A percentile compares a stretch with the other conserved stretches of the same genome.
These are phyloP conservation scores for Aspergillus panamensis DNA, from an alignment of 495 filamentous ascomycete genomes.

Conservation along the genomic window DNA sequence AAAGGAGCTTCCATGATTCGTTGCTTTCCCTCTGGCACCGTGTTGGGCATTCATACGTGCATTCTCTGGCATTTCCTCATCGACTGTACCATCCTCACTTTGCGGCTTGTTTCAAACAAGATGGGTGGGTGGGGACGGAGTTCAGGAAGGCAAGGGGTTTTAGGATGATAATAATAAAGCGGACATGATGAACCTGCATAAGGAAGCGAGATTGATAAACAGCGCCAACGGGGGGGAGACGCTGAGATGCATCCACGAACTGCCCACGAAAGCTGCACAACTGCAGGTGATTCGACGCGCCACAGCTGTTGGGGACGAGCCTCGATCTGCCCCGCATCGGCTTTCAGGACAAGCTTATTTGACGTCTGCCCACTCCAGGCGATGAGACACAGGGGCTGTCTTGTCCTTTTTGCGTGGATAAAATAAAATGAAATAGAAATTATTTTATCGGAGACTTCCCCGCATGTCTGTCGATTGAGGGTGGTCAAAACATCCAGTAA, in stretches of 20 bases:
- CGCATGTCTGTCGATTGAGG: no score
- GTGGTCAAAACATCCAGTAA: no score
- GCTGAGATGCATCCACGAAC: slow-evolving; percentile 17
- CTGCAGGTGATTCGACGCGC: slow-evolving; percentile 20
- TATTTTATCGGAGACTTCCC: no score
- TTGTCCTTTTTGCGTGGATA: neutral
- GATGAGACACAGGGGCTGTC: slow-evolving; percentile 1
- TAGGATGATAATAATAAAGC: neutral
- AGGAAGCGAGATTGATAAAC: slow-evolving; percentile 14
- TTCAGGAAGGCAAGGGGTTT: neutral
- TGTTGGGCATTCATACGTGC: slow-evolving; percentile 41
- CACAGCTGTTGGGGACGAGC: slow-evolving; percentile 16
- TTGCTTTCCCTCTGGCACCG: slow-evolving; percentile 26
- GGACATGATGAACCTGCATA: slow-evolving; percentile 16
- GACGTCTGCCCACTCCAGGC: slow-evolving; percentile 12
- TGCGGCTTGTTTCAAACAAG: slow-evolving; percentile 16
- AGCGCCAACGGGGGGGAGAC: slow-evolving; percentile 14
- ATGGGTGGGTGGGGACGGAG: slow-evolving; percentile 4
- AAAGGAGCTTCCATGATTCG: slow-evolving; percentile 26
- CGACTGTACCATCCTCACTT: slow-evolving; percentile 1
- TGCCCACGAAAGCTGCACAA: slow-evolving; percentile 3
- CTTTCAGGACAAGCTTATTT: slow-evolving; percentile 24
- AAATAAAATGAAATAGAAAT: no score
- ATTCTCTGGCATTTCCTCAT: slow-evolving; percentile 11
- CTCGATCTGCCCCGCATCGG: slow-evolving; percentile 29